phyloP scores from a whole-genome alignment of 2,329 filamentous ascomycete genomes.

The Botrytis hyacinthi region DNA sequence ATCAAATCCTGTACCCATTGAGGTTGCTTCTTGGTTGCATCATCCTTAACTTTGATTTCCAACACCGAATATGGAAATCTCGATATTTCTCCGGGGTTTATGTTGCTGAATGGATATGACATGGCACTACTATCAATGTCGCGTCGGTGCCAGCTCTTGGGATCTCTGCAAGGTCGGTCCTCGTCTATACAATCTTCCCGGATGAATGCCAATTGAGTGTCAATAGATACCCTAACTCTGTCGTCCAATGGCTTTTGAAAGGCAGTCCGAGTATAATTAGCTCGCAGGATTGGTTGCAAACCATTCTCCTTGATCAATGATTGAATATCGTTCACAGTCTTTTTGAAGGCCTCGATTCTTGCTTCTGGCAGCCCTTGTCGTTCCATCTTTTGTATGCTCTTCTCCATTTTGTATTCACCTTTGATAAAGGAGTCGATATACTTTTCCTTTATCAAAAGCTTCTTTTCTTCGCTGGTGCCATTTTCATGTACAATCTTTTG shows the following conservation, averaged over 20 bases:
- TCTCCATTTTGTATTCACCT: constrained; percentile 88
- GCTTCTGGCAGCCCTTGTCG: constrained; percentile 66
- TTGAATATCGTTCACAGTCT: constrained; percentile 74
- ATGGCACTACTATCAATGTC: constrained; percentile 84
- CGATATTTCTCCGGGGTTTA: constrained; percentile 87
- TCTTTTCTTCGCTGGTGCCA: constrained; percentile 73
- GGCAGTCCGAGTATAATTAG: constrained; percentile 90
- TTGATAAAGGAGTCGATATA: constrained; percentile 85
- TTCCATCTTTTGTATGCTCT: constrained; percentile 83
- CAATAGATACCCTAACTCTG: constrained; percentile 85
- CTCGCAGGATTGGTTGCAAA: constrained; percentile 80
- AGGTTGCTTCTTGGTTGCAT: constrained; percentile 63
- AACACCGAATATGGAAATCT: constrained; percentile 88
- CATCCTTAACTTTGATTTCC: constrained; percentile 84
- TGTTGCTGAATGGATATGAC: constrained; percentile 81
- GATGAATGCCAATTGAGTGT: constrained; percentile 89
- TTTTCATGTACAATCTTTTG: constrained; percentile 82
- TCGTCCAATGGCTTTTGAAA: constrained; percentile 96
- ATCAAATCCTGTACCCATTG: constrained; percentile 92
- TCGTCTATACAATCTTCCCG: constrained; percentile 72
- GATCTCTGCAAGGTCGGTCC: constrained; percentile 84
- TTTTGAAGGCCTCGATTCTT: constrained; percentile 67
- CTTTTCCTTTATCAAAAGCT: constrained; percentile 88
- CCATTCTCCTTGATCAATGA: constrained; percentile 73
- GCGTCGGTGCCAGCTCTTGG: constrained; percentile 82